A percentile compares a stretch with the other conserved stretches of the same genome.
Evolutionary conservation across 2,329 filamentous ascomycete genomes (phyloP).

Genomic region (Lasiodiplodia hormozganensis): DNA sequence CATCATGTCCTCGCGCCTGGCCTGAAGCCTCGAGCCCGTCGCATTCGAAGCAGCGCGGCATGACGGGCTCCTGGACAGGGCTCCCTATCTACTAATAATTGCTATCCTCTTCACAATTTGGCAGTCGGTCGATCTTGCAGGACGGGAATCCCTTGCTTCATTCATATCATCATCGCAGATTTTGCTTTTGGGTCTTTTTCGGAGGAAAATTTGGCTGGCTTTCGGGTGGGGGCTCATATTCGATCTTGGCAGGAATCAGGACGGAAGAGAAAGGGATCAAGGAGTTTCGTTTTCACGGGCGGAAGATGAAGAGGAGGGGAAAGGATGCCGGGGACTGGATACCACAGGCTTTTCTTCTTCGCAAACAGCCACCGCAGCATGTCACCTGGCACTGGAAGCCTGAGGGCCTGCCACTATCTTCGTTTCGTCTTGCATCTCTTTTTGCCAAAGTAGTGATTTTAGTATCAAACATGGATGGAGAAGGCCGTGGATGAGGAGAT

Average conservation of each 20-base stretch:
- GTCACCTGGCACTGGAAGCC: slow-evolving; percentile 12
- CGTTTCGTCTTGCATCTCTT: slow-evolving; percentile 22
- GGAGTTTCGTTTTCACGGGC: slow-evolving; percentile 16
- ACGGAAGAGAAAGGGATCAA: slow-evolving; percentile 14
- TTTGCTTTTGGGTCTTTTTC: slow-evolving; percentile 17
- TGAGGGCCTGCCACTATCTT: slow-evolving; percentile 11
- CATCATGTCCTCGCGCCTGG: slow-evolving; percentile 2
- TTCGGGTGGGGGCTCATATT: neutral
- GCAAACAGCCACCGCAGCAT: slow-evolving; percentile 10
- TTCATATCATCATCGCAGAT: slow-evolving; percentile 8
- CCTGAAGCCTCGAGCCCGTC: neutral
- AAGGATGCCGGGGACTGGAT: slow-evolving; percentile 25
- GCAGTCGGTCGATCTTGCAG: slow-evolving; percentile 22
- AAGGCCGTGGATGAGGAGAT: slow-evolving; percentile 7
- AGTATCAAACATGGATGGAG: slow-evolving; percentile 15
- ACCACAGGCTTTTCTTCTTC: slow-evolving; percentile 17
- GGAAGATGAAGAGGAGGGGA: slow-evolving; percentile 18
- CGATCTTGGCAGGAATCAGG: slow-evolving; percentile 13
- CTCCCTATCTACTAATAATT: slow-evolving; percentile 21
- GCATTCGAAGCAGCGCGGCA: neutral
- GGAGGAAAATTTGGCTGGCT: slow-evolving; percentile 18
- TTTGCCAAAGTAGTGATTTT: slow-evolving; percentile 26
- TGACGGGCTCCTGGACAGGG: neutral
- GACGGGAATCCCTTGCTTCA: slow-evolving; percentile 20
- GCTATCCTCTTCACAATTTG: slow-evolving; percentile 8